A percentile compares a stretch with the other conserved stretches of the same genome.
phyloP scores from a whole-genome alignment of 169 alveolate genomes.

The Plasmodium blacklocki region DNA sequence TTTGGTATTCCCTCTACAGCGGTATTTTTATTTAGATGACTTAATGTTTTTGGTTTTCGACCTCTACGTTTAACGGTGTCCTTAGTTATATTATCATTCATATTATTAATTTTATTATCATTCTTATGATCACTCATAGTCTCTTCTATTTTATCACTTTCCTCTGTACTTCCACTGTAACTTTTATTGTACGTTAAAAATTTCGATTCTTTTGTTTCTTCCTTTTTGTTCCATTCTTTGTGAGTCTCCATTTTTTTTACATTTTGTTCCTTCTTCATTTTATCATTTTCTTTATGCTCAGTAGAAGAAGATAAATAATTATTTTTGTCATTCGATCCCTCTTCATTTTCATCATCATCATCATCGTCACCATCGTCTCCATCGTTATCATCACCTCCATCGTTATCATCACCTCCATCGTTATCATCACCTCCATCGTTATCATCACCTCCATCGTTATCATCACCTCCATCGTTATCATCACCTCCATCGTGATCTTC shows the following conservation, averaged over 20 bases:
- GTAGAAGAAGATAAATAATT: background rate
- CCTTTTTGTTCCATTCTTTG: background rate
- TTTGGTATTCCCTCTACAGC: background rate
- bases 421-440: background rate
- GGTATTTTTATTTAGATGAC: background rate
- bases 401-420: background rate
- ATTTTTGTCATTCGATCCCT: background rate
- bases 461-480: background rate
- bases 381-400: background rate
- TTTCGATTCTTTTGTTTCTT: background rate
- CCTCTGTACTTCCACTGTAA: background rate
- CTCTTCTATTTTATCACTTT: background rate
- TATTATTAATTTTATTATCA: no score
- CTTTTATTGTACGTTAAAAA: background rate
- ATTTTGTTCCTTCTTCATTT: background rate
- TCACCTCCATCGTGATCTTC: background rate
- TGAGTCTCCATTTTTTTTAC: background rate
- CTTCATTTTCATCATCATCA: conserved; percentile 5
- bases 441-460: background rate
- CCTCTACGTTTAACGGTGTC: background rate
- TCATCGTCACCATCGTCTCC: background rate
- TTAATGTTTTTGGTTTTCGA: no score
- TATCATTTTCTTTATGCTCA: background rate
- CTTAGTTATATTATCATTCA: no score
- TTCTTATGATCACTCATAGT: background rate